phyloP scores from a whole-genome alignment of 2,329 filamentous ascomycete genomes.

The Trichoderma polysporum region DNA sequence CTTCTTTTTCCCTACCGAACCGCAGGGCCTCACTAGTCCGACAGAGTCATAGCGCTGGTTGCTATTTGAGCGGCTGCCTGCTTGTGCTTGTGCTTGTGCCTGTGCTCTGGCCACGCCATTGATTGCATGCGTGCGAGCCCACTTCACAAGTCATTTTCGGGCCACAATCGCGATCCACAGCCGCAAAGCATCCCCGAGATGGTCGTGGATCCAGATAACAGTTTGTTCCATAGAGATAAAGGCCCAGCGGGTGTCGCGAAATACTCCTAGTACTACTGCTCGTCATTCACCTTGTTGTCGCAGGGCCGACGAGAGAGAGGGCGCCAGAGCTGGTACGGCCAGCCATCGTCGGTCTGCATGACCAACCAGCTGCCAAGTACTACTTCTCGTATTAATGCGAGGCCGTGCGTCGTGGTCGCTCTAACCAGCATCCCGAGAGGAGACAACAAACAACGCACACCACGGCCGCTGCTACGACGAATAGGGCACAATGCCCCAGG shows the following conservation, averaged over 20 bases:
- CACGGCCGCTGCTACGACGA: not conserved
- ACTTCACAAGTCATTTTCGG: not conserved
- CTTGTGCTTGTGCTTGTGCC: not conserved
- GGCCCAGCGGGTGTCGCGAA: not conserved
- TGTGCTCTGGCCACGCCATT: not conserved
- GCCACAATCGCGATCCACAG: conserved; percentile 17
- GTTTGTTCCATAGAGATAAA: conserved; percentile 1
- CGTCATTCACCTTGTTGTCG: not conserved
- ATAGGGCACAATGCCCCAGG: conserved; percentile 9
- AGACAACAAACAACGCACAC: conserved; percentile 11
- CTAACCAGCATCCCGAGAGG: not conserved
- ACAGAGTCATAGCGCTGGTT: conserved; percentile 2
- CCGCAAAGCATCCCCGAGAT: conserved; percentile 15
- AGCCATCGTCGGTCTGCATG: not conserved
- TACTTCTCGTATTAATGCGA: conserved; percentile 7
- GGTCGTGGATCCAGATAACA: not conserved
- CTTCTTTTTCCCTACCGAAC: not conserved
- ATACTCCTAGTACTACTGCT: not conserved
- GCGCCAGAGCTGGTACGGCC: not conserved
- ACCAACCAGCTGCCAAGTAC: not conserved
- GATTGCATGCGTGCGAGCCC: conserved; percentile 10
- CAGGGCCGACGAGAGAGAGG: not conserved
- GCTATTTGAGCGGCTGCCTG: not conserved
- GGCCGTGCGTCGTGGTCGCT: conserved; percentile 3
- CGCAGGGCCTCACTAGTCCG: not conserved